Evolutionary conservation across 1,284 basidiomycete genomes (phyloP), one percentile per base, ranked within the genome.

Genomic region (Cryptococcus sp.): DNA sequence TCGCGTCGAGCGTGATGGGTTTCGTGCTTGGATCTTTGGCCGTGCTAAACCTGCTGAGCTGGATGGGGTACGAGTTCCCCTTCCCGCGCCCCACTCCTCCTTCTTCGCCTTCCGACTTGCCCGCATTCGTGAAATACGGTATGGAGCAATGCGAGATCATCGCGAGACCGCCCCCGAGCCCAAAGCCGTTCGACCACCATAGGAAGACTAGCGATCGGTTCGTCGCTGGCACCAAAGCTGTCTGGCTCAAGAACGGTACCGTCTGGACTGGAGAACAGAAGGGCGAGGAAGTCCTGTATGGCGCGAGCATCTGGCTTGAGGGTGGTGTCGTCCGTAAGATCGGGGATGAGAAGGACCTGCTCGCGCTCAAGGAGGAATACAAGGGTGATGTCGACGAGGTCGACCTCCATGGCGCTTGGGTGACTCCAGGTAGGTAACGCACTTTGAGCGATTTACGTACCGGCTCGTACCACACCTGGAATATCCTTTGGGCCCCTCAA

Each of bases 211-310:
- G 73, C 39, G 90, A 93, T 70, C 81, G 91, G 44, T 89, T 84
- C 67, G 89, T 87, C 54, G 75, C 61, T 22, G 87, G 86, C 3
- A 88, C 87, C 0, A 82, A 82, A 42, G 79, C 86, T 3, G 86
- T 86, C 7, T 80, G 88, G 66, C 87, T 94, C 66, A 82, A 83
- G 72, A 92, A 94, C 73, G 90, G 86, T 2, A 86, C 85, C 0
- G 82, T 95, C 19, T 90, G 91, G 83, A 91, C 89, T 0, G 90
- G 90, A 19, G 83, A 83, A 47, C 76, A 85, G 39, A 84, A 86
- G 52, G 79, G 78, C 3, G 83, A 82, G 19, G 85, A 88, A 65
- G 78, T 89, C 40, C 73, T 89, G 19, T 77, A 82, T 27, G 87
- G 69, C 5, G 67, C 69, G 7, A 78, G 75, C 25, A 62, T 84